Evolutionary conservation across 148 eudicot species (phyloP), one percentile per base, ranked within the genome.

Genomic region (Rhododendron simsii): DNA sequence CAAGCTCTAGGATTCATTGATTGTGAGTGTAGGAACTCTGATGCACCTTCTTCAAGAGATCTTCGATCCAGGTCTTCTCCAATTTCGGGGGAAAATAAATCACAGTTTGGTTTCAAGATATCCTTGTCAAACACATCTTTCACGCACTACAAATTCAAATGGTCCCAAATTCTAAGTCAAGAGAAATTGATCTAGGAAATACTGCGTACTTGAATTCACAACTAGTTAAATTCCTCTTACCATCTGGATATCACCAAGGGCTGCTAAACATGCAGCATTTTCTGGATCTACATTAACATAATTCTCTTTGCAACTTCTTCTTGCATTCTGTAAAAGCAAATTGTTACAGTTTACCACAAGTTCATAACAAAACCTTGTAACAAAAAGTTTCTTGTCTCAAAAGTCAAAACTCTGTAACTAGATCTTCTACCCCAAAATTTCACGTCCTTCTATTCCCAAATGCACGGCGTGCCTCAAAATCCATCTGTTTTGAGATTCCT

Each of bases 31-130:
- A 45, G 65, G 77, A 79, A 85, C 63, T 48, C 77, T 7, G 63
- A n/a, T 23, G 33, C 16, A 14, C 75, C 39, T n/a, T 81, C 84
- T 53, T 13, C 5, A 12, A 86, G 84, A 26, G 84, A 80, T n/a
- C 84, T 86, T 23, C 77, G 84, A 53, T 83, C 84, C 0, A 5
- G 6, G 44, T 39, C 3, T 39, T 39, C 44, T 39, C 44, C 44
- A 39, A 39, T 39, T 39, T 39, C 44, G 44, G 78, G 50, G 12
- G 86, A 88, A 10, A 86, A 65, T 39, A 82, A 51, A 57, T 59
- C 81, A 28, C 90, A 88, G 1, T 86, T 83, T 12, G 90, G 88
- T 51, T 88, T 75, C 35, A 88, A 63, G n/a, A 86, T 63, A 69
- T 80, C 84, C 12, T 33, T 82, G 18, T 3, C 15, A 51, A 3